Conservation (phyloP, 768 basidiomycete genomes). For the Lactarius vividus region DNA sequence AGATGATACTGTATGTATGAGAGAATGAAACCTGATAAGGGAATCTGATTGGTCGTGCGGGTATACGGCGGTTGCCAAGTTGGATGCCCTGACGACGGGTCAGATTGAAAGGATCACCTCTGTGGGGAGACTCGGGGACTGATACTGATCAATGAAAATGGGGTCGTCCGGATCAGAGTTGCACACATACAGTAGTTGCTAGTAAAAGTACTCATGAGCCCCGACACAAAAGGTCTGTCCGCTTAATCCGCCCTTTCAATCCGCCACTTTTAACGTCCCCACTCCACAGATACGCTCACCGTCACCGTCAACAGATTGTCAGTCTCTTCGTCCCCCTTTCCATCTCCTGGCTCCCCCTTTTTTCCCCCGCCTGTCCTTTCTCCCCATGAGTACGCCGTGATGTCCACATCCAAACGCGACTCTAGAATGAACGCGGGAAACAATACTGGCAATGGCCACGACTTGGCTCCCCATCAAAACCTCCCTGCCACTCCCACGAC, state of each 20-base stretch:
- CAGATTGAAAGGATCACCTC: not conserved
- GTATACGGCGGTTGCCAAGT: slow-evolving; percentile 9
- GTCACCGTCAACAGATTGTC: slow-evolving; percentile 40
- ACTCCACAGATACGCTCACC: slow-evolving; percentile 24
- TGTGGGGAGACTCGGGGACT: not conserved
- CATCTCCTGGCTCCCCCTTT: slow-evolving; percentile 66
- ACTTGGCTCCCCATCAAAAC: slow-evolving; percentile 9
- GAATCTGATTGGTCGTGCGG: not conserved
- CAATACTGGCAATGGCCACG: slow-evolving; percentile 14
- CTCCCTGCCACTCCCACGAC: slow-evolving; percentile 3
- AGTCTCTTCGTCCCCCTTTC: slow-evolving; percentile 46
- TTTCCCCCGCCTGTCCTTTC: slow-evolving; percentile 65
- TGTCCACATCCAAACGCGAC: slow-evolving; percentile 35
- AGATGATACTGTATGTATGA: not conserved
- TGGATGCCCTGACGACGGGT: slow-evolving; percentile 15
- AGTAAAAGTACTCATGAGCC: slow-evolving; percentile 2
- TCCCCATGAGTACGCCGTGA: slow-evolving; percentile 64
- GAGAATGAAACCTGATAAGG: slow-evolving; percentile 14
- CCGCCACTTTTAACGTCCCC: slow-evolving; percentile 3
- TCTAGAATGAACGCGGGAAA: slow-evolving; percentile 25
- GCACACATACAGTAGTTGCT: not conserved
- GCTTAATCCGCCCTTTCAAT: not conserved
- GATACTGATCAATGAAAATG: not conserved
- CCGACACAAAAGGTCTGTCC: slow-evolving; percentile 26
- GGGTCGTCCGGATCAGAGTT: too few species aligned